A percentile compares a stretch with the other conserved stretches of the same genome.
Conservation (phyloP, 129 eudicot genomes). For the Lonicera japonica region DNA sequence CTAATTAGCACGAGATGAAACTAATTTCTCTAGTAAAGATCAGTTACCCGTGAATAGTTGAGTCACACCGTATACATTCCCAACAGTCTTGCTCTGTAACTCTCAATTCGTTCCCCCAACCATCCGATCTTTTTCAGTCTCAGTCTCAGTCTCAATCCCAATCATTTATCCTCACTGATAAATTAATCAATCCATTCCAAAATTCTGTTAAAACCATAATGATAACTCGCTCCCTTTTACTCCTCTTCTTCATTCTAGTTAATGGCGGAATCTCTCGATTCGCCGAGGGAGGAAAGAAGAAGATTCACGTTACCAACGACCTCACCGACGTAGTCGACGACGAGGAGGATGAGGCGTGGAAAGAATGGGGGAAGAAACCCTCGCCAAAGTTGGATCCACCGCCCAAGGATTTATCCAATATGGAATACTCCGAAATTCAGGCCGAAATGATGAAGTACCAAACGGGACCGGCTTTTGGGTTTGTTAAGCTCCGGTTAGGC, state of each 20-base stretch:
- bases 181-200: no score
- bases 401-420: slow-evolving; percentile 50
- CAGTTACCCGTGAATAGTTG: no score
- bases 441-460: slow-evolving; percentile 81
- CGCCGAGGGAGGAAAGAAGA: slow-evolving; percentile 36
- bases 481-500: slow-evolving; percentile 75
- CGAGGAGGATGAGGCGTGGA: slow-evolving; percentile 88
- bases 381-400: slow-evolving; percentile 43
- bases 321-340: slow-evolving; percentile 89
- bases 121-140: no score
- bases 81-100: no score
- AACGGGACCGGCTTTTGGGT: slow-evolving; percentile 69
- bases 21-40: no score
- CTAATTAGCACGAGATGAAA: no score
- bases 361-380: slow-evolving; percentile 78
- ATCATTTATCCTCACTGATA: no score
- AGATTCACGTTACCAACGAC: slow-evolving; percentile 67
- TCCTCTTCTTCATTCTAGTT: slow-evolving; percentile 34
- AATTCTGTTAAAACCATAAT: slow-evolving; percentile 1
- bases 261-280: slow-evolving; percentile 15
- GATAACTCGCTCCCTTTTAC: neutral
- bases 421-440: slow-evolving; percentile 45
- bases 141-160: no score
- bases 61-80: no score
- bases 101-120: no score